Conservation (phyloP, 202 grass and related monocot species). For the Musa balbisiana region DNA sequence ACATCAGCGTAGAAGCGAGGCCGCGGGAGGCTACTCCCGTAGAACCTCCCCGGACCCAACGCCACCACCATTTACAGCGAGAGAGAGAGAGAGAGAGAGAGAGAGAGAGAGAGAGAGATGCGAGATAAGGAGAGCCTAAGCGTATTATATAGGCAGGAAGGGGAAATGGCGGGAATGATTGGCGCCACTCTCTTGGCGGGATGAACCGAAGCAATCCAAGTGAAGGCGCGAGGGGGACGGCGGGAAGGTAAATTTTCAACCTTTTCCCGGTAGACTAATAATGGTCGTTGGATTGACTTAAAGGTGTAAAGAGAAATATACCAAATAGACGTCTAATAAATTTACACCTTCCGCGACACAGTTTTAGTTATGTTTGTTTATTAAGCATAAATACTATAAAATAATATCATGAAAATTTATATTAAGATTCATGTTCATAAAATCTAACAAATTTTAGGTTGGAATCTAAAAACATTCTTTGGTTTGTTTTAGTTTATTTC, state of each 20-base stretch:
- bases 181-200: neutral
- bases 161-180: neutral
- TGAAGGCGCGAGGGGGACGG: neutral
- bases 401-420: too few relatives aligned
- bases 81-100: neutral
- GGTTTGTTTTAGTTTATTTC: too few relatives aligned
- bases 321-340: too few relatives aligned
- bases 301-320: neutral
- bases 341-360: too few relatives aligned
- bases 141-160: neutral
- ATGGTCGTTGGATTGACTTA: neutral
- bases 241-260: neutral
- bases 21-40: conserved; percentile 64
- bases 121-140: too few relatives aligned
- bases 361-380: too few relatives aligned
- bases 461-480: too few relatives aligned
- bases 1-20: conserved; percentile 53
- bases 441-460: too few relatives aligned
- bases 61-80: conserved; percentile 51
- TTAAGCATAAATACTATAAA: too few relatives aligned
- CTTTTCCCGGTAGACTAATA: neutral
- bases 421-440: too few relatives aligned
- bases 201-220: neutral
- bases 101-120: neutral
- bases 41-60: conserved; percentile 60